Conservation (phyloP, 805 yeast species). For the Candida yuanshanica region DNA sequence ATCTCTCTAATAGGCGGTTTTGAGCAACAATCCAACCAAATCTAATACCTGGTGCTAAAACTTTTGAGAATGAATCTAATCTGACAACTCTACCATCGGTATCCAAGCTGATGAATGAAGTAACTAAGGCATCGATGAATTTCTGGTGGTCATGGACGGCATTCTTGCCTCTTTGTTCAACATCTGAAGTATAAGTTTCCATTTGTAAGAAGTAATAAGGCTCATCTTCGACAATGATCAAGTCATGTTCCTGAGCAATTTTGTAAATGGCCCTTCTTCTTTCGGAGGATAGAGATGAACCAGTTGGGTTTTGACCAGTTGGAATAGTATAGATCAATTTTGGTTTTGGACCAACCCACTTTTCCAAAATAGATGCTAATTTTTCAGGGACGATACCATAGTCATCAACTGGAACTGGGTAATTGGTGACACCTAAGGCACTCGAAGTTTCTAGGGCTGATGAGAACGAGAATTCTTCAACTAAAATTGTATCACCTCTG, state of each 20-base stretch:
- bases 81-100: slow-evolving; percentile 73
- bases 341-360: slow-evolving; percentile 77
- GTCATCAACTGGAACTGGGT: slow-evolving; percentile 75
- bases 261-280: slow-evolving; percentile 75
- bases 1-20: slow-evolving; percentile 45
- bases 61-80: slow-evolving; percentile 74
- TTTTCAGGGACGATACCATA: slow-evolving; percentile 73
- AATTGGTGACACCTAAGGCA: slow-evolving; percentile 61
- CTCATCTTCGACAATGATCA: slow-evolving; percentile 88
- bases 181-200: slow-evolving; percentile 61
- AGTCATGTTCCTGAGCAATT: slow-evolving; percentile 79
- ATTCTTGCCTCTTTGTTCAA: slow-evolving; percentile 26
- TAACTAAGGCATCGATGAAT: slow-evolving; percentile 45
- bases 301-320: slow-evolving; percentile 98
- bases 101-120: slow-evolving; percentile 67
- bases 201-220: slow-evolving; percentile 96
- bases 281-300: slow-evolving; percentile 70
- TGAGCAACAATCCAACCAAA: slow-evolving; percentile 73
- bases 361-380: slow-evolving; percentile 51
- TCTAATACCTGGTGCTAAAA: slow-evolving; percentile 72
- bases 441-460: slow-evolving; percentile 79
- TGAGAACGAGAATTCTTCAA: slow-evolving; percentile 78
- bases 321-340: slow-evolving; percentile 85
- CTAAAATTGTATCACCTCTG: slow-evolving; percentile 77
- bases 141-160: slow-evolving; percentile 27